Percentiles rank a stretch among this genome's conserved stretches.
Conservation (phyloP, 2,329 filamentous ascomycete species). For the Cyanodermella asteris region DNA sequence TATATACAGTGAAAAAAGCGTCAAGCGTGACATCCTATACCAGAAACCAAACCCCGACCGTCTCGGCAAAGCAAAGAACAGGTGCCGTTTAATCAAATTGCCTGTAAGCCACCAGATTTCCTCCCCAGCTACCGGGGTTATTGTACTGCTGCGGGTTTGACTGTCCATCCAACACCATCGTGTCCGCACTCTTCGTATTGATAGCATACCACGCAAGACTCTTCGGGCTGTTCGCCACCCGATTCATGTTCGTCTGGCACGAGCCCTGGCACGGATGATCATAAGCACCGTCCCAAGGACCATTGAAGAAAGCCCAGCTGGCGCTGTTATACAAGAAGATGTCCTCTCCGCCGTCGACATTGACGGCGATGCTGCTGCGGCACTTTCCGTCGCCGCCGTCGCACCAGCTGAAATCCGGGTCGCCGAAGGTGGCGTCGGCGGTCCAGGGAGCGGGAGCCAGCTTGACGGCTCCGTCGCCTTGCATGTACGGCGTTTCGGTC, state of each 20-base stretch:
- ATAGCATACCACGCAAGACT: slow-evolving; percentile 14
- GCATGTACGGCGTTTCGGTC: slow-evolving; percentile 16
- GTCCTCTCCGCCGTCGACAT: slow-evolving; percentile 13
- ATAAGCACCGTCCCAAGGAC: slow-evolving; percentile 5
- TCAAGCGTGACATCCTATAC: no score
- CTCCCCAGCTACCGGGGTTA: slow-evolving; percentile 15
- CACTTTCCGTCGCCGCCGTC: slow-evolving; percentile 11
- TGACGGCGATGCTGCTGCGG: slow-evolving; percentile 12
- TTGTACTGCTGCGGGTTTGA: slow-evolving; percentile 10
- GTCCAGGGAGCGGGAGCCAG: slow-evolving; percentile 14
- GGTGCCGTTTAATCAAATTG: no score
- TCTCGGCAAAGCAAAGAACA: no score
- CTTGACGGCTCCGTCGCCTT: slow-evolving; percentile 11
- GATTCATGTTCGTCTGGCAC: slow-evolving; percentile 14
- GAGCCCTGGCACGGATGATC: slow-evolving; percentile 12
- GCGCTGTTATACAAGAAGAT: slow-evolving; percentile 15
- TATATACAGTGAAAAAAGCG: no score
- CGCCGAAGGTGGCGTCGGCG: slow-evolving; percentile 8
- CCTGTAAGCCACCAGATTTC: no score
- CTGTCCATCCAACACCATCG: slow-evolving; percentile 13
- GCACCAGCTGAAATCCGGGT: slow-evolving; percentile 15
- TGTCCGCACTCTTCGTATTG: slow-evolving; percentile 11
- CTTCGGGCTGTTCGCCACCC: slow-evolving; percentile 11
- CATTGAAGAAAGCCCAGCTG: slow-evolving; percentile 16
- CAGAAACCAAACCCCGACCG: no score